Evolutionary conservation across 208 protist species (phyloP), one percentile per base, ranked within the genome.

Genomic region (Trypanosoma lewisi): DNA sequence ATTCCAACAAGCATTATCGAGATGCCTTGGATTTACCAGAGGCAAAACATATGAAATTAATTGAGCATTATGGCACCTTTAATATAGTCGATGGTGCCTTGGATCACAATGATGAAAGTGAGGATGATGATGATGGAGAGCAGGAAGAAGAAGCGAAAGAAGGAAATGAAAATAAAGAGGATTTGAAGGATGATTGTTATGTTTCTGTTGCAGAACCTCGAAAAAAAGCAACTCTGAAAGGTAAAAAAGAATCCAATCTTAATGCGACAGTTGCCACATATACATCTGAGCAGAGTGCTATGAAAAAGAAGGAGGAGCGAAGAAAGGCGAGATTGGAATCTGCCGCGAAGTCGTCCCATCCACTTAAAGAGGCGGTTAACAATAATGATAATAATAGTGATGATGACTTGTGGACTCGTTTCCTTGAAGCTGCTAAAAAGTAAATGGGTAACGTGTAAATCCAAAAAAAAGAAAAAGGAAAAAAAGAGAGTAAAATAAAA

Each of bases 1-100:
- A 95, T n/a, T 85, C 85, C 1, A 94, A 94, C 57, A 87, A 91
- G 61, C 80, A 94, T 47, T 93, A 90, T 73, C 82, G 87, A 27
- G 87, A 94, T 62, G 78, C 85, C 4, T 17, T 88, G 55, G 72
- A 80, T 42, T 52, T 78, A 50, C 77, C 87, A 19, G 77, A 87
- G 56, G 77, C 66, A 39, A 89, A 84, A 61, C 85, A 90, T 44
- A 89, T 96, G 84, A 94, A 92, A 74, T 28, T 82, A n/a, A 94
- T 96, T 59, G 87, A 96, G 47, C 77, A 93, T 59, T 93, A 88
- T 54, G 87, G 74, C 49, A 58, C 74, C 19, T 93, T 96, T 65
- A 94, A 93, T 49, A 86, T 96, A 5, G 75, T 87, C 3, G 90
- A 93, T 54, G 80, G 91, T 44, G 69, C 73, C 19, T 86, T 96